Evolutionary conservation across 2,329 filamentous ascomycete genomes (phyloP), one percentile per base, ranked within the genome.

Genomic region (Salinomyces thailandicus): DNA sequence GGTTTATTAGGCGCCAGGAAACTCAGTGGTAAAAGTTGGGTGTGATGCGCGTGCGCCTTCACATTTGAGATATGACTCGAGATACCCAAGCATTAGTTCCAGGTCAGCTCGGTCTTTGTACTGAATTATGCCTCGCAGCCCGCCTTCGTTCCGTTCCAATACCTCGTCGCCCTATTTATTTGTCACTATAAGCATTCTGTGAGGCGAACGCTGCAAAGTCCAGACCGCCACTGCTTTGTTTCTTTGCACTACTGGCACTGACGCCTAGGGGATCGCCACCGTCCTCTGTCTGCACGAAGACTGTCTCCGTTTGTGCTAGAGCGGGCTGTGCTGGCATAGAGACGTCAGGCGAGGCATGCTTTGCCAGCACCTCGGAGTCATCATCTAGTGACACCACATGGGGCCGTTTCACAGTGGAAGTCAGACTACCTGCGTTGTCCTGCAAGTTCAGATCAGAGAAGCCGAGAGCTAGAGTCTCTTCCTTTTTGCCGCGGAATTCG

Each of bases 251-350:
- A 18, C 35, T 22, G 19, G 5, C 36, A 3, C 5, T 37, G 4
- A 46, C 41, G 12, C 48, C 41, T 3, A 47, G 31, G 5, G 46
- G 42, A 37, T 71, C 5, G 67, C 64, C 48, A 75, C 69, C 8
- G 76, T 40, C 34, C 8, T 34, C 36, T 15, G n/a, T 14, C 18
- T n/a, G 15, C 33, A 29, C 7, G 22, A n/a, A 9, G 3, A n/a
- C n/a, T 9, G 9, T 14, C 11, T 18, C 18, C 17, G 15, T 16
- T 18, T 16, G 17, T n/a, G n/a, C 8, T 7, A 11, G 15, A 11
- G 31, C 31, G 18, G 17, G 9, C 16, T 20, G 18, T 11, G 16
- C 7, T 33, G 13, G 8, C 8, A n/a, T 11, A 3, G 13, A 16
- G 9, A 16, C 13, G 11, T 16, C 13, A 18, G 32, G 32, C 18